Base-by-base conservation (phyloP, 2,329 filamentous ascomycete species). In the Pseudogymnoascus sp. region DNA sequence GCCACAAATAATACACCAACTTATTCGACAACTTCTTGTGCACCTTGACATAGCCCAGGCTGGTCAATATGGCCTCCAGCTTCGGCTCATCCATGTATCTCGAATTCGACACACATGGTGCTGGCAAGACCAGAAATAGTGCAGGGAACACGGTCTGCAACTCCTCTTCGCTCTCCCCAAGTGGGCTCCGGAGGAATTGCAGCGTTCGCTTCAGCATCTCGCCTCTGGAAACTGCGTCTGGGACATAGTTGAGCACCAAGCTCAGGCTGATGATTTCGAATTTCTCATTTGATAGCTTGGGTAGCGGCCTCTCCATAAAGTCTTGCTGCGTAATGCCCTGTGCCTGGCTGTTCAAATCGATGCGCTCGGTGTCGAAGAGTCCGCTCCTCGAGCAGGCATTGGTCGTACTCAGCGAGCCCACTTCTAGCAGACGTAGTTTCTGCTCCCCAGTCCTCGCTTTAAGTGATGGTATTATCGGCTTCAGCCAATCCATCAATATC, bases 231-330 rank as follows among this genome's bases (percentile, higher is more conserved):
- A 77, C 76, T 2, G 91, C 82, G 68, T 92, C 87, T 0, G 93
- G 90, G 2, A 97, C 92, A 72, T 92, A 99, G 75, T 99, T 99
- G 66, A 99, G 80, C 4, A 99, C 94, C 62, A 99, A 78, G 7
- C 92, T 96, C 23, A 99, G 79, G 60, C 92, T 96, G 70, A 99
- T 88, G 61, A 97, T 84, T 73, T 99, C 91, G 73, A 97, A 97
- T 21, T 79, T 79, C 42, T 92, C 86, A 0, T 77, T 74, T 5
- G 82, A 78, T 21, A 80, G 74, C 4, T 72, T 73, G 0, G 93
- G 93, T 2, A 93, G 75, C 0, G 92, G 90, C 25, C 92, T 82
- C 68, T 91, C 78, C 92, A 99, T 96, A 71, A 99, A 97, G 74
- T 99, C 91, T 73, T 97, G 91, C 74, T 95, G 86, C 63, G 86